Evolutionary conservation across 129 eudicot genomes (phyloP).

Genomic region (Artemisia annua): DNA sequence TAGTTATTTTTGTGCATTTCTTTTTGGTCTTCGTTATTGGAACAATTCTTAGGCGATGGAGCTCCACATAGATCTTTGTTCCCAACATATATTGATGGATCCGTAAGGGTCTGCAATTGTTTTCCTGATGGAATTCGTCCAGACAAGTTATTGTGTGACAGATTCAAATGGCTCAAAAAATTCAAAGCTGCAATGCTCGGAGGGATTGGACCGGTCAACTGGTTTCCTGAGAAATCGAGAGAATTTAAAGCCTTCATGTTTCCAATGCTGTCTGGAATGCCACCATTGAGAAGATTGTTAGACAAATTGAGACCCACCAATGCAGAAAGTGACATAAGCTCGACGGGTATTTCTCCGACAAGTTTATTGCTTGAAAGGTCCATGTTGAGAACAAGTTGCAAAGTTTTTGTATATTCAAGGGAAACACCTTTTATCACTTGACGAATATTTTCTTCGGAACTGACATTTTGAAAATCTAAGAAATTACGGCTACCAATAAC

Average conservation of each 20-base stretch:
- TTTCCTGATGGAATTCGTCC: conserved; percentile 2
- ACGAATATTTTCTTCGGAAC: neutral
- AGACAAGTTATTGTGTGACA: conserved; percentile 11
- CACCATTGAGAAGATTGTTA: conserved; percentile 21
- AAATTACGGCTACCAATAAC: neutral
- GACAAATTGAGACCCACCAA: conserved; percentile 28
- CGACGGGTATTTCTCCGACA: conserved; percentile 21
- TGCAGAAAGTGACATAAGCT: conserved; percentile 2
- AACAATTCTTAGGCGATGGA: neutral
- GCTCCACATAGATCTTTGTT: neutral
- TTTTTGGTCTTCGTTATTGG: neutral
- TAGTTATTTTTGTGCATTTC: neutral
- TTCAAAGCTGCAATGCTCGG: conserved; percentile 9
- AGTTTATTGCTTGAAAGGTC: conserved; percentile 27
- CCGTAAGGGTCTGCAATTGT: neutral
- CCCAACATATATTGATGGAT: neutral
- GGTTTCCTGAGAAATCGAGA: conserved; percentile 26
- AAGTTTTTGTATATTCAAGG: neutral
- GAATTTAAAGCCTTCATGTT: conserved; percentile 13
- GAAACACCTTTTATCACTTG: conserved; percentile 24
- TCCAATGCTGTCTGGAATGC: conserved; percentile 28
- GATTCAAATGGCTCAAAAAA: conserved; percentile 4
- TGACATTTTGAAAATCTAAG: no score
- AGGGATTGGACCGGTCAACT: conserved; percentile 19
- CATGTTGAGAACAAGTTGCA: neutral